phyloP scores from a whole-genome alignment of 2,329 filamentous ascomycete species.

The Xylariomycetidae sp. region DNA sequence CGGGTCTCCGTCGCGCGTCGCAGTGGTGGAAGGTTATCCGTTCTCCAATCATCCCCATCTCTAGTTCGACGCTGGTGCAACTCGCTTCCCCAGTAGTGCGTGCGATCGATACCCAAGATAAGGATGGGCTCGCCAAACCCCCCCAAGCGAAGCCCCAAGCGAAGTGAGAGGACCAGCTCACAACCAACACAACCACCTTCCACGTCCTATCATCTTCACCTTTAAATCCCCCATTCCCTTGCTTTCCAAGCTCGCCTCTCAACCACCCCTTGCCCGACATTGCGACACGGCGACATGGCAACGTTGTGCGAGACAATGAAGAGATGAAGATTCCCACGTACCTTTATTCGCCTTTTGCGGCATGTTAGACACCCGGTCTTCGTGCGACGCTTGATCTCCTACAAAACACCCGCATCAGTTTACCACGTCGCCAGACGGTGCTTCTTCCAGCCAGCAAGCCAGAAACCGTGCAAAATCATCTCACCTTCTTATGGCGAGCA shows the following conservation, averaged over 20 bases:
- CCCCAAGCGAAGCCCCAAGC: constrained; percentile 30
- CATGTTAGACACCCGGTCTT: constrained; percentile 60
- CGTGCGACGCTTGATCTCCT: constrained; percentile 59
- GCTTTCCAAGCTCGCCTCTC: no score
- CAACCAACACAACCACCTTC: constrained; percentile 7
- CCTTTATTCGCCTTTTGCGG: constrained; percentile 57
- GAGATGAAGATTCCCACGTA: constrained; percentile 29
- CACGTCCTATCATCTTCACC: background rate
- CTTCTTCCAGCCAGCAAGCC: constrained; percentile 21
- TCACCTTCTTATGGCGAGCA: constrained; percentile 53
- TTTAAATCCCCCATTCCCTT: background rate
- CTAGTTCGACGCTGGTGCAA: constrained; percentile 14
- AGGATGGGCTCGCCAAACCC: no score
- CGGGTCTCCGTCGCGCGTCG: no score
- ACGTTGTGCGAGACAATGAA: constrained; percentile 1
- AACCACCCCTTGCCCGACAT: no score
- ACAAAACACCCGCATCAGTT: constrained; percentile 12
- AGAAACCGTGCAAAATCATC: constrained; percentile 1
- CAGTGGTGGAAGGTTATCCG: no score
- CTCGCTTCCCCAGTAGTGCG: constrained; percentile 32
- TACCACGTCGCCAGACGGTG: constrained; percentile 7
- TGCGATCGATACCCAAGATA: constrained; percentile 26
- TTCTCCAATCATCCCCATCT: no score
- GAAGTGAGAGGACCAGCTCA: constrained; percentile 15
- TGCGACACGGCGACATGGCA: background rate